Evolutionary conservation across 1,284 basidiomycete species (phyloP).

Genomic region (Ustilago vetiveriae): DNA sequence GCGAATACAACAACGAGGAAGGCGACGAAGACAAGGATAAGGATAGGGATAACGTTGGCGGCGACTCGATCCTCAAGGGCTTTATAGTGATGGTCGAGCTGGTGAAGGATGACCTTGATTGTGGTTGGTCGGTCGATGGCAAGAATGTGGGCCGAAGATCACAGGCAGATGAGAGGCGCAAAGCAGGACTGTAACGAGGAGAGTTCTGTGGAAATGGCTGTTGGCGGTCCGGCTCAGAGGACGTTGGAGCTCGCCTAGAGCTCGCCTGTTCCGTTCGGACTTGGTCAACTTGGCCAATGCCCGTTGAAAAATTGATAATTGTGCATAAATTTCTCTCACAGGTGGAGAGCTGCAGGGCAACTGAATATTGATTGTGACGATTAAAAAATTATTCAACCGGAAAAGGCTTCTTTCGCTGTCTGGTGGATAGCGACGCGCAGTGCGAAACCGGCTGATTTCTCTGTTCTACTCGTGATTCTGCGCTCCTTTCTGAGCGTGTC

Average conservation of each 20-base stretch:
- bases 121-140: no score
- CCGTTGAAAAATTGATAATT: neutral
- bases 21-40: neutral
- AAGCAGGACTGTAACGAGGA: neutral
- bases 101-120: no score
- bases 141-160: no score
- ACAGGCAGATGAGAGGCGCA: neutral
- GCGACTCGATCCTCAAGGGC: no score
- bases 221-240: no score
- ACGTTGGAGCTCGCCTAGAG: neutral
- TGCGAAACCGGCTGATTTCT: neutral
- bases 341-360: neutral
- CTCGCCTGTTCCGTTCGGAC: neutral
- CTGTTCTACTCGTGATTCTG: no score
- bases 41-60: no score
- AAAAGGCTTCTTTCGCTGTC: neutral
- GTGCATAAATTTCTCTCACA: neutral
- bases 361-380: neutral
- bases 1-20: neutral
- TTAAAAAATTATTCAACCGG: neutral
- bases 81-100: no score
- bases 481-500: no score
- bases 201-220: no score
- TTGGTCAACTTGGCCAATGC: slow-evolving; percentile 1
- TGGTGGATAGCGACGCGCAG: neutral